Percentiles rank a stretch among this genome's conserved stretches.
Conservation (phyloP, 257 asterid species). For the Ocimum tenuiflorum region DNA sequence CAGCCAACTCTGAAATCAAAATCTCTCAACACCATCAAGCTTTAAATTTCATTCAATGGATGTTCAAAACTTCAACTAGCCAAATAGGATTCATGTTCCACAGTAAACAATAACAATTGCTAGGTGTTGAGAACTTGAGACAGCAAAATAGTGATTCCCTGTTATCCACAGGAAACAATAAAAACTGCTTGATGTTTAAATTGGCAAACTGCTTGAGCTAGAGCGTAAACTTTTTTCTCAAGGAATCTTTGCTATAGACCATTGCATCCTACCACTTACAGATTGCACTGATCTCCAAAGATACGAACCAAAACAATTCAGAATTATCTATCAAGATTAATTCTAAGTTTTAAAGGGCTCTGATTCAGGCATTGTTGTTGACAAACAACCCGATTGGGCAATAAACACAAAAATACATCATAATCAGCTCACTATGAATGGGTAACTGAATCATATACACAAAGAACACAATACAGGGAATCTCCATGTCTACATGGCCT, state of each 20-base stretch:
- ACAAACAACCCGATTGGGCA: neutral
- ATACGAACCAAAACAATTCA: neutral
- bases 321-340: neutral
- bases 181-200: neutral
- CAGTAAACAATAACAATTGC: neutral
- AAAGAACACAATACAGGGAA: neutral
- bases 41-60: no score
- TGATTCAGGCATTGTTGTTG: neutral
- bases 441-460: neutral
- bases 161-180: conserved; percentile 7
- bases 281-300: neutral
- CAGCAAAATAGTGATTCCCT: conserved; percentile 9
- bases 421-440: neutral
- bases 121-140: conserved; percentile 5
- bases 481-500: neutral
- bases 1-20: conserved; percentile 79
- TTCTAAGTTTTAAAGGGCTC: neutral
- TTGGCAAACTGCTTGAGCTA: neutral
- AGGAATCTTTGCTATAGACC: neutral
- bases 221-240: neutral
- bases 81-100: no score
- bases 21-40: no score
- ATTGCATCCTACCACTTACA: conserved; percentile 1
- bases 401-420: neutral
- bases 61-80: no score